phyloP scores from a whole-genome alignment of 2,329 filamentous ascomycete genomes.

The Sordariomycetes sp. region DNA sequence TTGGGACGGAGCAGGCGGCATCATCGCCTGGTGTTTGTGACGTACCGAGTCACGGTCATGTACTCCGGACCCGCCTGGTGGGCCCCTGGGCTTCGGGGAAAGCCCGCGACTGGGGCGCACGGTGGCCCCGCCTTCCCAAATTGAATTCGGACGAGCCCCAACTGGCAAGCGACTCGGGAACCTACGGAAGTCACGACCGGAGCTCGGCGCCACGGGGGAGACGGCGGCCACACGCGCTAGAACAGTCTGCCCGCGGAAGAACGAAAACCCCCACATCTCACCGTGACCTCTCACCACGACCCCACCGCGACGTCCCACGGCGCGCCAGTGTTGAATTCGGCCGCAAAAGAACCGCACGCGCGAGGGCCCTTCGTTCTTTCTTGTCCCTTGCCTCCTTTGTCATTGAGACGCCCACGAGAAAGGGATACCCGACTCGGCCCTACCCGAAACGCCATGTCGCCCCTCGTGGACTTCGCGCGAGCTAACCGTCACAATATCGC shows the following conservation, averaged over 20 bases:
- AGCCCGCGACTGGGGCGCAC: not conserved
- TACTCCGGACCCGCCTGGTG: not conserved
- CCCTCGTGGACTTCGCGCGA: conserved; percentile 7
- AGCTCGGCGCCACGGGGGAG: not conserved
- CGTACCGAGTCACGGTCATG: not conserved
- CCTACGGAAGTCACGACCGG: not conserved
- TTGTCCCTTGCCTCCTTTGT: not conserved
- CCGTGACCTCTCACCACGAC: not conserved
- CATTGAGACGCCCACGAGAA: not conserved
- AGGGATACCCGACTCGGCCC: too few species aligned
- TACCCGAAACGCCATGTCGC: not conserved
- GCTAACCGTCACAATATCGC: conserved; percentile 32
- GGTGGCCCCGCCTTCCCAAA: not conserved
- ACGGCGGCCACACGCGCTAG: not conserved
- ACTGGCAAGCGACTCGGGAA: not conserved
- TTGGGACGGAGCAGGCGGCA: too few species aligned
- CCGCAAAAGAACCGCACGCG: not conserved
- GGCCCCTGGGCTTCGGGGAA: not conserved
- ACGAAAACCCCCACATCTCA: not conserved
- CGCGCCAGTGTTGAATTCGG: not conserved
- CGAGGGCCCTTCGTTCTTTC: not conserved
- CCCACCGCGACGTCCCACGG: not conserved
- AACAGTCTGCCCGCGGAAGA: not conserved
- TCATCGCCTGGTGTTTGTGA: not conserved
- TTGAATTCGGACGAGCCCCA: not conserved